A percentile compares a stretch with the other conserved stretches of the same genome.
Conservation (phyloP, 306 rosid genomes). For the Trifolium fragiferum region DNA sequence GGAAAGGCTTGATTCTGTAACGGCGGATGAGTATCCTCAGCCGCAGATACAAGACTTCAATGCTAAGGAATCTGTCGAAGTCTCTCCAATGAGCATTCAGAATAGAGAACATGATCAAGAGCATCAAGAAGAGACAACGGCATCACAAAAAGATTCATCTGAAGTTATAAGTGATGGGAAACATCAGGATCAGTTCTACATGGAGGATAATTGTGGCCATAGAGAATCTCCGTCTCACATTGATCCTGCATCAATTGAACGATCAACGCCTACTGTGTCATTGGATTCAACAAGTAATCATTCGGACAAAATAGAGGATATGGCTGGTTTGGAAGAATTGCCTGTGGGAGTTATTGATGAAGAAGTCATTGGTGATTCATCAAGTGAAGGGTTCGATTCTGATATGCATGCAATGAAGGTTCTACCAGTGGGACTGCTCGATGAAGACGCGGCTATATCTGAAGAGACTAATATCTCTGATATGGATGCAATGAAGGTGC, state of each 20-base stretch:
- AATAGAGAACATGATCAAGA: slow-evolving; percentile 16
- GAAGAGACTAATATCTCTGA: neutral
- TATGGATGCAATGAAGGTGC: neutral
- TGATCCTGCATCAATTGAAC: neutral
- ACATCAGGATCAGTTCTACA: neutral
- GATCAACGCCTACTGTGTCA: neutral
- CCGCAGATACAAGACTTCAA: slow-evolving; percentile 25
- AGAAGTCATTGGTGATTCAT: neutral
- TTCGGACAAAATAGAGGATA: slow-evolving; percentile 1
- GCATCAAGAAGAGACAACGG: slow-evolving; percentile 34
- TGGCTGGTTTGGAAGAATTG: slow-evolving; percentile 30
- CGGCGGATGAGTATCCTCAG: slow-evolving; percentile 22
- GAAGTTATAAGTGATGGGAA: slow-evolving; percentile 5
- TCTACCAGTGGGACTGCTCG: slow-evolving; percentile 30
- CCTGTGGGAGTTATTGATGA: slow-evolving; percentile 36
- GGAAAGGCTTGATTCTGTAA: slow-evolving; percentile 69
- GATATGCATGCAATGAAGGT: slow-evolving; percentile 3
- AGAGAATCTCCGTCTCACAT: slow-evolving; percentile 1
- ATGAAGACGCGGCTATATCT: slow-evolving; percentile 2
- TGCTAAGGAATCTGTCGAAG: slow-evolving; percentile 28
- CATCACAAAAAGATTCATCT: neutral
- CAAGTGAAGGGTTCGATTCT: neutral
- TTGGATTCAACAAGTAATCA: neutral
- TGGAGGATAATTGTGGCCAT: neutral
- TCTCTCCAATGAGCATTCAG: neutral